Evolutionary conservation across 352 stramenopile species (phyloP).

Genomic region (Phytophthora sansomeana): DNA sequence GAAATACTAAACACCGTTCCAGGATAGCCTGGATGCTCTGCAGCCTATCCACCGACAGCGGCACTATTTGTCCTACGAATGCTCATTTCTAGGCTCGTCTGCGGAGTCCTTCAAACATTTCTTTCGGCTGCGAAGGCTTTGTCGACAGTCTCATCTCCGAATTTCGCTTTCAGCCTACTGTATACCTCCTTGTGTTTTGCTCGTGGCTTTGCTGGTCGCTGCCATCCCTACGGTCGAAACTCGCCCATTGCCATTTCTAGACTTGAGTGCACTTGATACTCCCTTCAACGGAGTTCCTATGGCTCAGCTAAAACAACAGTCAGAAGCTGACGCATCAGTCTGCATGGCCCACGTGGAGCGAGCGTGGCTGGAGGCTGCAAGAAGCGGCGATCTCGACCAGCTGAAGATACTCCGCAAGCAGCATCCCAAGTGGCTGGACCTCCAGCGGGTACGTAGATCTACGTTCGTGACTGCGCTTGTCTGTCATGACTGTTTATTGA

Average conservation of each 20-base stretch:
- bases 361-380: conserved; percentile 10
- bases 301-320: neutral
- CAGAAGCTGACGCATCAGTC: neutral
- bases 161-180: conserved; percentile 2
- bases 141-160: conserved; percentile 2
- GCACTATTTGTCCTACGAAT: too few relatives aligned
- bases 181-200: neutral
- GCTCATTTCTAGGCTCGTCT: conserved; percentile 14
- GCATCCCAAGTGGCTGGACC: conserved; percentile 10
- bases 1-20: too few relatives aligned
- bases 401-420: conserved; percentile 15
- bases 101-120: conserved; percentile 16
- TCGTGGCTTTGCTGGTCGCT: neutral
- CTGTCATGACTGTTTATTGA: too few relatives aligned
- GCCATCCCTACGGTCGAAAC: neutral
- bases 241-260: conserved; percentile 1
- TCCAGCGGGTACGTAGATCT: conserved; percentile 11
- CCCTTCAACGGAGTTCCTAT: conserved; percentile 6
- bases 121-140: neutral
- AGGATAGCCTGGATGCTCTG: too few relatives aligned
- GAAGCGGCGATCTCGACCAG: conserved; percentile 5
- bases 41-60: conserved; percentile 6
- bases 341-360: conserved; percentile 1
- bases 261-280: too few relatives aligned
- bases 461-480: neutral